Evolutionary conservation across 2,329 filamentous ascomycete genomes (phyloP).

Genomic region (Atkinsonella hypoxylon): DNA sequence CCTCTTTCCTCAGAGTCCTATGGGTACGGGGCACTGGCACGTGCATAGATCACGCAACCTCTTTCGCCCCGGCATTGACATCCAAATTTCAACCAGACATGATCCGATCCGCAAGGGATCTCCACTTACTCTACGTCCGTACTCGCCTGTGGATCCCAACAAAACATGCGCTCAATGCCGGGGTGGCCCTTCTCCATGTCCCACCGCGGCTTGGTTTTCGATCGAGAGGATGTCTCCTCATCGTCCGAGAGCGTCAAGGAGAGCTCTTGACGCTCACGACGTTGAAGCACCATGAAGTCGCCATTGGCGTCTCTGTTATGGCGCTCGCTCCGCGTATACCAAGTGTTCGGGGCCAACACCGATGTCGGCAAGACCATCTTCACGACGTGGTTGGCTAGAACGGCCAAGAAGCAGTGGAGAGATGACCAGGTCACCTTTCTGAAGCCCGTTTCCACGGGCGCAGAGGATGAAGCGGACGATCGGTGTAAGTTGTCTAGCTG

Average conservation of each 20-base stretch:
- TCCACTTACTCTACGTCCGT: no score
- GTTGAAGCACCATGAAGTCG: constrained; percentile 12
- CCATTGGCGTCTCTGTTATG: constrained; percentile 51
- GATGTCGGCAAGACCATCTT: constrained; percentile 78
- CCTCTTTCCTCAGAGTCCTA: no score
- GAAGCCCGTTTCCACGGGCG: constrained; percentile 74
- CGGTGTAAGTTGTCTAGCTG: constrained; percentile 31
- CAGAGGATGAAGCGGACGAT: constrained; percentile 57
- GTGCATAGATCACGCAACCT: no score
- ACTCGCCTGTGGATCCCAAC: constrained; percentile 5
- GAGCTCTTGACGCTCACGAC: not conserved
- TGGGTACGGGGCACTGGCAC: no score
- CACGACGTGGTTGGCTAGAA: constrained; percentile 58
- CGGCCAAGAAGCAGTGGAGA: constrained; percentile 35
- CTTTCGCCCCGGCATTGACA: no score
- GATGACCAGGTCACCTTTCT: constrained; percentile 49
- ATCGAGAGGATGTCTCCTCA: not conserved
- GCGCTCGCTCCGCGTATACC: constrained; percentile 56
- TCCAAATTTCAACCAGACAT: not conserved
- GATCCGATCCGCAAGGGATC: not conserved
- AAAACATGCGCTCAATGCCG: constrained; percentile 1
- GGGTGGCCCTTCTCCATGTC: not conserved
- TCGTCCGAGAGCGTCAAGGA: not conserved
- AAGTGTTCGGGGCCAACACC: constrained; percentile 76
- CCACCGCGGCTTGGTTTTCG: not conserved